Evolutionary conservation across 768 basidiomycete species (phyloP), one percentile per base, ranked within the genome.

Genomic region (Auricularia heimuer): DNA sequence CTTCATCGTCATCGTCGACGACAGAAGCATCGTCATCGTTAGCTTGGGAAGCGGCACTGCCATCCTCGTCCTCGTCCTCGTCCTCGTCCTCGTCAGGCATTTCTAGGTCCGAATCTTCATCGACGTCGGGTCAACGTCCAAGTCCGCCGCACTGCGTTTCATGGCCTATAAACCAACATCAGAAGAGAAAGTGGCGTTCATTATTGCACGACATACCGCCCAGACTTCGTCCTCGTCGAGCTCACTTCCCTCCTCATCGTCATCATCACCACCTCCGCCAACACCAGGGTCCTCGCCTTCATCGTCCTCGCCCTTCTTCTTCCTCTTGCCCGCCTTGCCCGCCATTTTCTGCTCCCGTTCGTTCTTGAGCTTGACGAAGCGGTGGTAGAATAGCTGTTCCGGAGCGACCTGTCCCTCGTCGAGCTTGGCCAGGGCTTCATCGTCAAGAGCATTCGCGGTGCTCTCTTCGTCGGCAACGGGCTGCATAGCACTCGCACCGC

Each of bases 401-500:
- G 62, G 67, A 1, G 58, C 69, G 24, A 44, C 71, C 1, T 68
- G 68, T 70, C 69, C 69, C 44, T 70, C 66, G 37, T 70, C 60
- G 8, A 65, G 67, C 24, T 66, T 66, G 3, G 51, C 68, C 7
- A 62, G 68, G n/a, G 75, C 71, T 3, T 72, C 70, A 16, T 75
- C 77, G 3, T 73, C 72, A 1, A 75, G 76, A 61, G 78, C 85
- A 33, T 77, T 77, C 70, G 29, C 29, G 29, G 29, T 3, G 29
- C 78, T 79, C 63, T 82, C 81, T 69, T 76, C 80, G 69, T 82
- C 82, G 4, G 89, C 89, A 1, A 87, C 85, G n/a, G 94, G 94
- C 76, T 99, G 96, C 97, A 98, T 98, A 64, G 91, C 90, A 67
- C 89, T 92, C 0, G 85, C 80, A n/a, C 94, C 95, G 71, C 86